Evolutionary conservation across 352 stramenopile species (phyloP), one percentile per base, ranked within the genome.

Genomic region (Pelagophyceae sp.): DNA sequence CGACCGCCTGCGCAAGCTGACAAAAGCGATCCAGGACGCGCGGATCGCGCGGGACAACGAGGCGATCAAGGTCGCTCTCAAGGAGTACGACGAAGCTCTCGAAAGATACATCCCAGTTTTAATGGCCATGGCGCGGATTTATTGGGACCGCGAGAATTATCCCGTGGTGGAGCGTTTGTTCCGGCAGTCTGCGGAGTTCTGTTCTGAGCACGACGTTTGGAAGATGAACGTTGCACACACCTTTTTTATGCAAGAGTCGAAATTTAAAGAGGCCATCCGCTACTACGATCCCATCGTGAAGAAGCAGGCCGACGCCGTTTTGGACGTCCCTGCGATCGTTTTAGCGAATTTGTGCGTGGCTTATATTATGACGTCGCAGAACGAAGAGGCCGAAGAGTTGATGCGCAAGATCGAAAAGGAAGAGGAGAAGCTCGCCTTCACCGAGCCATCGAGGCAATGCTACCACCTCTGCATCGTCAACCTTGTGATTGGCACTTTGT

Each of bases 291-390:
- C 88, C 29, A 96, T 98, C 50, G 91, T 97, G 54, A 96, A 96
- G 67, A 76, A 33, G 76, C 81, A 40, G 61, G 51, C 67, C 31
- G 67, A 83, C 27, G 77, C 81, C 45, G 83, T 98, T 35, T 86
- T 98, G 0, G 91, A 97, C 78, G 89, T 97, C 67, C 92, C 96
- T 70, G 91, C 95, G 5, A 96, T 98, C 72, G 95, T 97, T 75
- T 80, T 98, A n/a, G 95, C 95, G 29, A 98, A 98, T 77, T 84
- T 98, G 5, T 98, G 94, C 80, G 94, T 98, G 11, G 92, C 91
- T 72, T 98, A 98, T 82, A 96, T 98, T 76, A 97, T 98, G 92
- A 97, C 94, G 76, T 96, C 90, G 37, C 91, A 97, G 83, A 98
- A 98, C 77, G 93, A 98, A 71, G 93, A 87, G 63, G 94, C 95